Base-by-base conservation (phyloP, 345 rosid species). In the Litchi chinensis region DNA sequence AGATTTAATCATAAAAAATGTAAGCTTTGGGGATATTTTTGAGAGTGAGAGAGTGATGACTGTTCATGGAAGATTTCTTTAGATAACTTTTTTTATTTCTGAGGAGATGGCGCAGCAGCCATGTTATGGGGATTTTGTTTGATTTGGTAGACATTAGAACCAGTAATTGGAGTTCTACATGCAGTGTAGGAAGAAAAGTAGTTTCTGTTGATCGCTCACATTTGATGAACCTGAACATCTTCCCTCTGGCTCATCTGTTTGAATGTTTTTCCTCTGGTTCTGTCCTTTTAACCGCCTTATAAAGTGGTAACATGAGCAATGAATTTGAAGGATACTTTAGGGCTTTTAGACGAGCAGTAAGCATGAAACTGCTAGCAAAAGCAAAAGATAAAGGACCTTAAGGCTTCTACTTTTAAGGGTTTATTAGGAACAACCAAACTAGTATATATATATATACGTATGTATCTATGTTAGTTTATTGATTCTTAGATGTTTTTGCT, bases 201-300 rank as follows among this genome's bases (percentile, higher is more conserved):
- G 13, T 1, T 41, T 60, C 54, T 73, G 37, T 18, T 13, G 8
- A 59, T 73, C 54, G 39, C 54, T 59, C 39, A 22, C 37, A 39
- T 59, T 57, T 57, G 13, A 73, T 40, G 52, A 54, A 24, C 64
- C 62, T 71, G 9, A 52, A 71, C 46, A 32, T 54, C 60, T 54
- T 71, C 39, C 48, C 65, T 19, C 10, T 71, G 37, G 64, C 5
- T 71, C 63, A 71, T 71, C 11, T 26, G 63, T 59, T 54, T 73
- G 67, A 12, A 48, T 48, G 60, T 13, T 46, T 70, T 48, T 46
- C 40, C 59, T 70, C 16, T 2, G 73, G 37, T 54, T 16, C 59
- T 54, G 59, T 18, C 70, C 24, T 16, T 37, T 41, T 37, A 39
- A 66, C 19, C 19, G 70, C 70, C 18, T 16, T 15, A 32, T 66